phyloP scores from a whole-genome alignment of 2,329 filamentous ascomycete species.

The Xylariaceae sp. region DNA sequence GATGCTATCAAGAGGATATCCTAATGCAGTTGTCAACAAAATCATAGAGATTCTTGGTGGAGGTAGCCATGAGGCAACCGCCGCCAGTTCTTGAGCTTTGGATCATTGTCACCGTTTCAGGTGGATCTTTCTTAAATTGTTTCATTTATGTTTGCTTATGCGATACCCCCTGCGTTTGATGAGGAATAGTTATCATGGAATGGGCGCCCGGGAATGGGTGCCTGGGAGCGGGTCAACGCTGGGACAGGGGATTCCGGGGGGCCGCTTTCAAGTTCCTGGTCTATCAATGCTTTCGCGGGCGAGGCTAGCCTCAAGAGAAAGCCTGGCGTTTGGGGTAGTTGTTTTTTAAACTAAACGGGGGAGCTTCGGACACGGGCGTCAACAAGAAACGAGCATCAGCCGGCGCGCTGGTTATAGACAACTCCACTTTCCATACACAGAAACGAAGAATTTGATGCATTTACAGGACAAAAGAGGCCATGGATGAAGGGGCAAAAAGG shows the following conservation, averaged over 20 bases:
- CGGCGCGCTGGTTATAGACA: conserved; percentile 39
- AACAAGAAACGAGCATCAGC: conserved; percentile 24
- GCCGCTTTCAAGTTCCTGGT: conserved; percentile 9
- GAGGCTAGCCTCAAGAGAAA: conserved; percentile 8
- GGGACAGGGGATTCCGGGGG: conserved; percentile 6
- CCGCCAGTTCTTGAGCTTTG: conserved; percentile 19
- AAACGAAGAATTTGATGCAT: conserved; percentile 20
- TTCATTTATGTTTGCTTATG: conserved; percentile 32
- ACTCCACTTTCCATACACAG: conserved; percentile 47
- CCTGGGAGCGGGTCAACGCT: conserved; percentile 12
- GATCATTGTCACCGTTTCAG: not conserved
- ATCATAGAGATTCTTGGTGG: conserved; percentile 82
- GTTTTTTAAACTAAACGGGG: conserved; percentile 17
- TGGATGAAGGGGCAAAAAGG: conserved; percentile 9
- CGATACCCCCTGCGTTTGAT: conserved; percentile 34
- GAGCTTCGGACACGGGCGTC: conserved; percentile 22
- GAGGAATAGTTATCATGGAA: conserved; percentile 23
- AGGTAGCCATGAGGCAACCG: conserved; percentile 41
- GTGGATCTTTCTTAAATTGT: conserved; percentile 17
- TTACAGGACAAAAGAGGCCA: conserved; percentile 12
- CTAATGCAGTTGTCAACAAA: conserved; percentile 86
- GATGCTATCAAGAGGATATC: conserved; percentile 87
- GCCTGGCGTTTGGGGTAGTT: conserved; percentile 26
- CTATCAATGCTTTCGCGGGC: conserved; percentile 5
- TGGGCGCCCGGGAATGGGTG: conserved; percentile 26